Evolutionary conservation across 225 moss, liverwort and hornwort genomes (phyloP).

Genomic region (Rhytidiadelphus loreus): DNA sequence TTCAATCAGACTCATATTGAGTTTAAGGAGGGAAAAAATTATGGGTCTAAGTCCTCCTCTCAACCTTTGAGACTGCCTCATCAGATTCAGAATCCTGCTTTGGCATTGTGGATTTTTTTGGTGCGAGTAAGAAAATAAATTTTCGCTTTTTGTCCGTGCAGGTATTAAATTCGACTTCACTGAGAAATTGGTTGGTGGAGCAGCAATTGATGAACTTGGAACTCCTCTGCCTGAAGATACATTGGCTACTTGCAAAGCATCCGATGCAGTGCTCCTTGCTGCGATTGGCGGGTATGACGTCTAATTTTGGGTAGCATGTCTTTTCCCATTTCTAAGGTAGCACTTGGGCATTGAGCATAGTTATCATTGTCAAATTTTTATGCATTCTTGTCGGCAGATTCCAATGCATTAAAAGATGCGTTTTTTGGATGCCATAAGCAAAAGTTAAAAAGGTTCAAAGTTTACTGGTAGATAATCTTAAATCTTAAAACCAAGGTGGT

Average conservation of each 20-base stretch:
- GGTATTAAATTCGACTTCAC: constrained; percentile 72
- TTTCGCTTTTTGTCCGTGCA: not conserved
- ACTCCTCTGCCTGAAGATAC: constrained; percentile 84
- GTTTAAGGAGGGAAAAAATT: not conserved
- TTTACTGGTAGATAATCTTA: not conserved
- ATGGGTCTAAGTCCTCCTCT: not conserved
- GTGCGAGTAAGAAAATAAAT: not conserved
- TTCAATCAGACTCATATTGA: not conserved
- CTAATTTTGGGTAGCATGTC: not conserved
- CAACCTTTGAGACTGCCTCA: not conserved
- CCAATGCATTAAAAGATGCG: not conserved
- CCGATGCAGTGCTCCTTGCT: constrained; percentile 89
- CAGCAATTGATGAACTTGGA: constrained; percentile 78
- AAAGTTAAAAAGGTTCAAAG: not conserved
- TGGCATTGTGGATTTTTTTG: not conserved
- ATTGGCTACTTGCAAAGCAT: constrained; percentile 51
- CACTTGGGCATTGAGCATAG: not conserved
- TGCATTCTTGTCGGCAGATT: not conserved
- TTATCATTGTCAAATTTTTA: not conserved
- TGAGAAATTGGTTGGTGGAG: constrained; percentile 87
- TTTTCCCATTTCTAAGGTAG: not conserved
- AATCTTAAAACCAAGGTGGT: not conserved
- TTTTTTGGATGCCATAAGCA: not conserved
- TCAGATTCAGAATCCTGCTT: not conserved
- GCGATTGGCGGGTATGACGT: constrained; percentile 83